A percentile compares a stretch with the other conserved stretches of the same genome.
Conservation (phyloP, 2,329 filamentous ascomycete species). For the Penicillium crustosum region DNA sequence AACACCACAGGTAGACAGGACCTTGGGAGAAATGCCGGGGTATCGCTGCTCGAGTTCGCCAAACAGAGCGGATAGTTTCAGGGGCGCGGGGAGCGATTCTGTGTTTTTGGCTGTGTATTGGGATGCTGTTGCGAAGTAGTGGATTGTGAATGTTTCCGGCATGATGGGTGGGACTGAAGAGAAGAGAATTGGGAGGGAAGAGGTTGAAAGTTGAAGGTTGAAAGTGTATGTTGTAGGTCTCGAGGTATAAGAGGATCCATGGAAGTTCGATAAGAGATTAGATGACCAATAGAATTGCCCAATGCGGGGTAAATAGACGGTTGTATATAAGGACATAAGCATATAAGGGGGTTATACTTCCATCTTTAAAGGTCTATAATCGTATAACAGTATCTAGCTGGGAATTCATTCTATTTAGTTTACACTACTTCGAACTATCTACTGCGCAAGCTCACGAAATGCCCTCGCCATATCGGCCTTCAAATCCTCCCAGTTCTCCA, state of each 20-base stretch:
- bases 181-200: neutral
- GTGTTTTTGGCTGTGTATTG: conserved; percentile 43
- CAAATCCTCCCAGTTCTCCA: conserved; percentile 85
- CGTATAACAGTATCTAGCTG: neutral
- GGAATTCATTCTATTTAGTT: neutral
- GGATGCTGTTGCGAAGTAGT: conserved; percentile 49
- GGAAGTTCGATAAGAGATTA: neutral
- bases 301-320: neutral
- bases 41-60: conserved; percentile 41
- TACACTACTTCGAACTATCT: neutral
- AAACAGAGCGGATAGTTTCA: conserved; percentile 41
- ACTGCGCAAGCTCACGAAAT: conserved; percentile 56
- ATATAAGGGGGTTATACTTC: no score
- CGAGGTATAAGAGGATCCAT: neutral
- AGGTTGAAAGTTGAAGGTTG: neutral
- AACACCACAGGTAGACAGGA: conserved; percentile 43
- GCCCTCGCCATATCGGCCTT: conserved; percentile 69
- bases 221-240: neutral
- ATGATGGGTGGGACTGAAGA: conserved; percentile 4
- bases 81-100: conserved; percentile 43
- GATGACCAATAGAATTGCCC: neutral
- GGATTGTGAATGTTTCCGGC: conserved; percentile 41
- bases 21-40: conserved; percentile 42
- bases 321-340: no score
- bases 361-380: no score